A percentile compares a stretch with the other conserved stretches of the same genome.
These are phyloP conservation scores for Dictyostelium intermedium DNA, from an alignment of 78 protist species.

Conservation along the genomic window DNA sequence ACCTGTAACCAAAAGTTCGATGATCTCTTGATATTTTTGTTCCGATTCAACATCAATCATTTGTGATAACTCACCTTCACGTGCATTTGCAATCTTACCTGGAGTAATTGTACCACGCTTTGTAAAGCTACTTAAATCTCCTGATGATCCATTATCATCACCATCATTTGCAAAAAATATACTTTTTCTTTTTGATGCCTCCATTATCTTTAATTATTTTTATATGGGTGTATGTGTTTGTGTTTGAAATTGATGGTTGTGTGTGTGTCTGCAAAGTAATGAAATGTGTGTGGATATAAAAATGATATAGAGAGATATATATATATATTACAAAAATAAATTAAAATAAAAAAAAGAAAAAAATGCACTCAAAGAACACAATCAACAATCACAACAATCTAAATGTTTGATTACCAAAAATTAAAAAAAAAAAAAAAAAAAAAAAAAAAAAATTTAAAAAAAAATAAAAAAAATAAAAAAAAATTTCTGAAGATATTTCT, in stretches of 20 bases:
- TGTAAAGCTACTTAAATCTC: conserved; percentile 64
- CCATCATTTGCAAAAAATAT: conserved; percentile 64
- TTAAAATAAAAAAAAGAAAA: background rate
- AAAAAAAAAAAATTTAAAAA: background rate
- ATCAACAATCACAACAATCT: background rate
- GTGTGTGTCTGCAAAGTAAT: background rate
- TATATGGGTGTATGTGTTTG: background rate
- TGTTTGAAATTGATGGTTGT: background rate
- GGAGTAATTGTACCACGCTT: conserved; percentile 55
- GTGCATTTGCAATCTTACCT: conserved; percentile 66
- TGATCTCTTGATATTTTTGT: conserved; percentile 80
- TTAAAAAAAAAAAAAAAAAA: background rate
- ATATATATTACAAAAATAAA: background rate
- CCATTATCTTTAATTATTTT: background rate
- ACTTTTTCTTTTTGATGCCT: conserved; percentile 2
- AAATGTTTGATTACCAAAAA: background rate
- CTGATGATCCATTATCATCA: background rate
- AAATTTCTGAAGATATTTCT: background rate
- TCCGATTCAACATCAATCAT: conserved; percentile 74
- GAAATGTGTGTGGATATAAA: no score
- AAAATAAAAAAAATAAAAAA: background rate
- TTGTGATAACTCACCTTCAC: conserved; percentile 73
- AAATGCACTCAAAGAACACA: background rate
- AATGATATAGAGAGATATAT: background rate
- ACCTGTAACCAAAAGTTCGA: conserved; percentile 93